A percentile compares a stretch with the other conserved stretches of the same genome.
Conservation (phyloP, 129 eudicot species). For the Dittrichia graveolens region DNA sequence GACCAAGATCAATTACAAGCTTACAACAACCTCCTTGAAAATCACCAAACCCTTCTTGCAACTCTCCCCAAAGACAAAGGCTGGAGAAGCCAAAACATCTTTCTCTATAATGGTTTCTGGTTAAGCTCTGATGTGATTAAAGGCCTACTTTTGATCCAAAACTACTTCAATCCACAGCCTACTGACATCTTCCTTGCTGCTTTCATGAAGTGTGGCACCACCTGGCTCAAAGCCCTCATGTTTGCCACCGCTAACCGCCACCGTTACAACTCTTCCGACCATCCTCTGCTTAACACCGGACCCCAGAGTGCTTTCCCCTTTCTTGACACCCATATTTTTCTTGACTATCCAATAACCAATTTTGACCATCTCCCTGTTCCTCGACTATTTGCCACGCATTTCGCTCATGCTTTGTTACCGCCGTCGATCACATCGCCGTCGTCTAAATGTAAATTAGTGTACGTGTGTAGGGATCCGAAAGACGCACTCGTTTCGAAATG, state of each 20-base stretch:
- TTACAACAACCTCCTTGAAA: background rate
- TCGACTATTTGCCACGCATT: constrained; percentile 49
- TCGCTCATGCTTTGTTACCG: constrained; percentile 38
- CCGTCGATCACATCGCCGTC: constrained; percentile 28
- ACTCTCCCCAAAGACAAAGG: constrained; percentile 43
- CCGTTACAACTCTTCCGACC: constrained; percentile 27
- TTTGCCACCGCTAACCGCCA: constrained; percentile 41
- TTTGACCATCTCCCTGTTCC: constrained; percentile 19
- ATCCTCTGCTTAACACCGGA: constrained; percentile 42
- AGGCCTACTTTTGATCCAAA: constrained; percentile 27
- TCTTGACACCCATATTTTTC: constrained; percentile 35
- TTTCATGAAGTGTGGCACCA: constrained; percentile 56
- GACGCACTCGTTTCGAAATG: constrained; percentile 48
- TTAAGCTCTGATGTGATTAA: constrained; percentile 17
- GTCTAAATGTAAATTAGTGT: constrained; percentile 42
- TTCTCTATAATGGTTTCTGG: constrained; percentile 46
- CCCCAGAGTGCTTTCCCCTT: constrained; percentile 52
- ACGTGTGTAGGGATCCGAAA: constrained; percentile 58
- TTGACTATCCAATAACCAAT: background rate
- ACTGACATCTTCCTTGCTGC: constrained; percentile 49
- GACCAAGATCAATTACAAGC: background rate
- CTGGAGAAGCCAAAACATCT: constrained; percentile 39
- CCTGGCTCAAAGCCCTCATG: constrained; percentile 62
- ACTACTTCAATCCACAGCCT: constrained; percentile 43
- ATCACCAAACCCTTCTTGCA: background rate